Evolutionary conservation across 2,329 filamentous ascomycete genomes (phyloP).

Genomic region (Helotiales sp.): DNA sequence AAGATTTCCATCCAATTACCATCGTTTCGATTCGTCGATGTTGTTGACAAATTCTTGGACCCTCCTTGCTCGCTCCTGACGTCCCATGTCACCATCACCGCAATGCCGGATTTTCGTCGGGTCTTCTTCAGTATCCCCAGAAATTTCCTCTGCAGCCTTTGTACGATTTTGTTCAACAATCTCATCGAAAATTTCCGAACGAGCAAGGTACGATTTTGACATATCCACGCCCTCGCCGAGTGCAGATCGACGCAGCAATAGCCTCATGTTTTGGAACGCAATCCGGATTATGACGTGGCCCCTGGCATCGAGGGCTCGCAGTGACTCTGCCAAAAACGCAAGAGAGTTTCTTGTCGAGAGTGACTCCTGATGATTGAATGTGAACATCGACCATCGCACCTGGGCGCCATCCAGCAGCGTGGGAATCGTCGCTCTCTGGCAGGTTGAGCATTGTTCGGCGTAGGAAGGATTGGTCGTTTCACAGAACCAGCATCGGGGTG

Average conservation of each 20-base stretch:
- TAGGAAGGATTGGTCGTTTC: neutral
- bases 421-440: neutral
- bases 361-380: neutral
- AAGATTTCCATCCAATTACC: too few species aligned
- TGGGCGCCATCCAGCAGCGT: neutral
- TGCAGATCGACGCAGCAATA: neutral
- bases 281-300: neutral
- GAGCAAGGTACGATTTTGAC: too few species aligned
- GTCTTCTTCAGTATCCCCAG: too few species aligned
- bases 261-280: neutral
- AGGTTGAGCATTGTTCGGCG: neutral
- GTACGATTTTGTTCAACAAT: too few species aligned
- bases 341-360: neutral
- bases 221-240: too few species aligned
- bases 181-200: too few species aligned
- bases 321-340: neutral
- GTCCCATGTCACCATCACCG: neutral
- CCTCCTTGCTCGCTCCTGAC: neutral
- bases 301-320: neutral
- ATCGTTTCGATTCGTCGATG: too few species aligned
- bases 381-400: neutral
- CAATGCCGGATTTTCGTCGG: neutral
- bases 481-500: neutral
- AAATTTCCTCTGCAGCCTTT: too few species aligned
- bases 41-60: neutral